Evolutionary conservation across 2,329 filamentous ascomycete genomes (phyloP).

Genomic region (Pezicula radicicola): DNA sequence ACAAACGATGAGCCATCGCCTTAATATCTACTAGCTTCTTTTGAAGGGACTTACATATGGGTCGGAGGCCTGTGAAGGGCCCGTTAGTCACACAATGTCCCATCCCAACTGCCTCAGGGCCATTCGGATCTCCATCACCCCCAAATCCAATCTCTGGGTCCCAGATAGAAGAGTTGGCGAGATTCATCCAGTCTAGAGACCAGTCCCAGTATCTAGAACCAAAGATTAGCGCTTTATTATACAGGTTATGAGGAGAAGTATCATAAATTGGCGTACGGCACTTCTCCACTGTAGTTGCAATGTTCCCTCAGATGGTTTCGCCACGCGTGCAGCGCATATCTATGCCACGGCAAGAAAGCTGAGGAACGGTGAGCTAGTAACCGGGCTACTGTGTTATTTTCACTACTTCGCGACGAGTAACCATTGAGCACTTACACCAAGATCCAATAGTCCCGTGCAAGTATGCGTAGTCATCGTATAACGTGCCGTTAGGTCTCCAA

Average conservation of each 20-base stretch:
- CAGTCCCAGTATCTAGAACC: slow-evolving; percentile 36
- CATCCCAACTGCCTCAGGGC: slow-evolving; percentile 1
- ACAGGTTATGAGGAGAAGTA: background rate
- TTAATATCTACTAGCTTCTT: too few relatives aligned
- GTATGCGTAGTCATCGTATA: slow-evolving; percentile 31
- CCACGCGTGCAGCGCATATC: slow-evolving; percentile 31
- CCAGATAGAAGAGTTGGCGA: slow-evolving; percentile 4
- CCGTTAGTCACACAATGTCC: slow-evolving; percentile 21
- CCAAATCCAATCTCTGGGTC: slow-evolving; percentile 26
- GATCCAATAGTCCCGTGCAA: slow-evolving; percentile 18
- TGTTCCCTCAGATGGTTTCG: slow-evolving; percentile 25
- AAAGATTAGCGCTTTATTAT: slow-evolving; percentile 3
- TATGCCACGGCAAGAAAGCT: slow-evolving; percentile 32
- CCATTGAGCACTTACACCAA: background rate
- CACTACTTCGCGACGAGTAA: background rate
- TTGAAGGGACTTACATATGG: too few relatives aligned
- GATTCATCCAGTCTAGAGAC: slow-evolving; percentile 26
- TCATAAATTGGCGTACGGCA: background rate
- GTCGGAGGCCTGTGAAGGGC: slow-evolving; percentile 20
- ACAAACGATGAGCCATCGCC: too few relatives aligned
- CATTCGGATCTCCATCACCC: slow-evolving; percentile 22
- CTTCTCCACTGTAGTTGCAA: slow-evolving; percentile 17
- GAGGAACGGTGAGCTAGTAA: slow-evolving; percentile 28
- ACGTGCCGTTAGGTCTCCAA: slow-evolving; percentile 18
- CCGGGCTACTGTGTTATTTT: too few relatives aligned